Evolutionary conservation across 1,139 yeast genomes (phyloP), one percentile per base, ranked within the genome.

Genomic region (Chernovozyma aurita): DNA sequence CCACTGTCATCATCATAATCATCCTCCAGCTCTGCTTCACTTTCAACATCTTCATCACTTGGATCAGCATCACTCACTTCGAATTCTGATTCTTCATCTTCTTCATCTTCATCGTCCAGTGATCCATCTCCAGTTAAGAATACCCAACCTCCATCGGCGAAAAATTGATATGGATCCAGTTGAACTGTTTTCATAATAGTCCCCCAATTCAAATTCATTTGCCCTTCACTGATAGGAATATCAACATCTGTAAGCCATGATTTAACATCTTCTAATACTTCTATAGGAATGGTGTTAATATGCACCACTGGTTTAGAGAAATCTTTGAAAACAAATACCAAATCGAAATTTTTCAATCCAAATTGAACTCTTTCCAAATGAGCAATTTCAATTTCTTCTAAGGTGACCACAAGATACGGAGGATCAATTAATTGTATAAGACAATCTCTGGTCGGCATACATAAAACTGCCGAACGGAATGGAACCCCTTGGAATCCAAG

Each of bases 401-500:
- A 70, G 3, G 95, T 86, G 25, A 92, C 81, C 28, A 92, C 97
- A 57, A 90, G 66, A 55, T 90, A 94, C 32, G 98, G 98, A 6
- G 96, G 95, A 56, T 92, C 98, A 42, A 90, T 78, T 47, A 94
- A 74, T 65, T 90, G 97, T 35, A 92, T 85, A 50, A 92, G 74
- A 70, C 97, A 92, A 59, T 92, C 97, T 52, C 97, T 83, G 0
- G 98, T 88, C 25, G 99, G 99, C 78, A 92, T 86, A 74, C 96
- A 83, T 53, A 85, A 80, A 18, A 92, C 97, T 15, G 95, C 85
- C 7, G 97, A 85, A 53, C 98, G 77, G 61, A 84, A 85, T 27
- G 98, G 98, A 16, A 92, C 98, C 74, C 98, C 99, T 48, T 81
- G 87, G 75, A 92, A 92, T 22, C 97, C 99, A 39, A 94, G 74